A percentile compares a stretch with the other conserved stretches of the same genome.
Evolutionary conservation across 129 eudicot genomes (phyloP).

Genomic region (Helichrysum umbraculigerum): DNA sequence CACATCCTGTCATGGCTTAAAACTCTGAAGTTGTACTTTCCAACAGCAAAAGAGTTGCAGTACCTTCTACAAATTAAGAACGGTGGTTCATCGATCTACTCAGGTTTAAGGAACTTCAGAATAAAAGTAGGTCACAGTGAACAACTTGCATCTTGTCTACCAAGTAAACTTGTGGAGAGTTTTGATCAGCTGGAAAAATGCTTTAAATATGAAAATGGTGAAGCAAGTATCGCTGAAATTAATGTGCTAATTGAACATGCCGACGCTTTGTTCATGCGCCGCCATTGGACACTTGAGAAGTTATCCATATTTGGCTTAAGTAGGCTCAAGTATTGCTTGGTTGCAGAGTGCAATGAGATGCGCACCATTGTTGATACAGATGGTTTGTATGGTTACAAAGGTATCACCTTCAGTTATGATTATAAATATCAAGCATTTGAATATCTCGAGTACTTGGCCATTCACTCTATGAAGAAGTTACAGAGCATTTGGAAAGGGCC

Average conservation of each 20-base stretch:
- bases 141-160: slow-evolving; percentile 17
- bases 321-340: slow-evolving; percentile 15
- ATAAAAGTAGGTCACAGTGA: slow-evolving; percentile 26
- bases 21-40: slow-evolving; percentile 20
- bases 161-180: slow-evolving; percentile 11
- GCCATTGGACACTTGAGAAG: slow-evolving; percentile 12
- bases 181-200: slow-evolving; percentile 21
- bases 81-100: background rate
- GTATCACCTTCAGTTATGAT: background rate
- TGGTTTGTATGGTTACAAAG: background rate
- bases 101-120: slow-evolving; percentile 6
- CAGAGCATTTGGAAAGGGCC: slow-evolving; percentile 29
- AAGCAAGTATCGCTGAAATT: slow-evolving; percentile 1
- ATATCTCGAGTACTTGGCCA: slow-evolving; percentile 24
- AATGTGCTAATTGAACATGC: background rate
- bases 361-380: slow-evolving; percentile 4
- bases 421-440: background rate
- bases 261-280: slow-evolving; percentile 26
- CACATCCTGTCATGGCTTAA: background rate
- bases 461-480: slow-evolving; percentile 30
- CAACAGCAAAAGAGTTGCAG: slow-evolving; percentile 3
- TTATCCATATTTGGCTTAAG: slow-evolving; percentile 26
- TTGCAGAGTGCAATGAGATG: slow-evolving; percentile 34
- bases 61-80: background rate
- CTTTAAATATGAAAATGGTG: slow-evolving; percentile 33